Evolutionary conservation across 345 rosid species (phyloP).

Genomic region (Lumnitzera littorea): DNA sequence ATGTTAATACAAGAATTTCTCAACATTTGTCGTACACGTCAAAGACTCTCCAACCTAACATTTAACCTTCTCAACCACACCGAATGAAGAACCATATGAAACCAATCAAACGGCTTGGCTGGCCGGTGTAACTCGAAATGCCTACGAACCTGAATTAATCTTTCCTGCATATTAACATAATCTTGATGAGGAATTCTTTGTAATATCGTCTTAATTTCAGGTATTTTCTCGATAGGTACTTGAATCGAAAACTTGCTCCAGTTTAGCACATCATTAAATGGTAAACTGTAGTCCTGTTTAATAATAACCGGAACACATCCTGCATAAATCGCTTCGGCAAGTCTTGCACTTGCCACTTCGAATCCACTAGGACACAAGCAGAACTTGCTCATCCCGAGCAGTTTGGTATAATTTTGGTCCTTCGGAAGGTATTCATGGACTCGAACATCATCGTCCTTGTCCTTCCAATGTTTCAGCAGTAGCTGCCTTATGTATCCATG

Average conservation of each 20-base stretch:
- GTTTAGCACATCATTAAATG: slow-evolving; percentile 46
- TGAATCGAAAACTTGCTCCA: slow-evolving; percentile 39
- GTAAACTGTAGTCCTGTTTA: slow-evolving; percentile 31
- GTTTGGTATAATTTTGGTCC: slow-evolving; percentile 22
- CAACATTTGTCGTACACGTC: no score
- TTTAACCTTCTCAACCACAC: slow-evolving; percentile 63
- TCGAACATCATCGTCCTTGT: slow-evolving; percentile 39
- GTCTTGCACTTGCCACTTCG: slow-evolving; percentile 60
- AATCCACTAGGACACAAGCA: slow-evolving; percentile 63
- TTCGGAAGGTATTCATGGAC: slow-evolving; percentile 35
- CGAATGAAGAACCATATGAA: slow-evolving; percentile 57
- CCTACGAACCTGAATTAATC: slow-evolving; percentile 25
- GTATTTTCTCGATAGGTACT: slow-evolving; percentile 28
- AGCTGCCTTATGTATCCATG: slow-evolving; percentile 48
- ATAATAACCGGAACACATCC: slow-evolving; percentile 47
- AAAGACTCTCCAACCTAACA: slow-evolving; percentile 13
- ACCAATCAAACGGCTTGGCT: slow-evolving; percentile 37
- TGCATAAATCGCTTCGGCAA: slow-evolving; percentile 32
- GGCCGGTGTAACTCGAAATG: slow-evolving; percentile 54
- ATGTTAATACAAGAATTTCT: no score
- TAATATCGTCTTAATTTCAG: slow-evolving; percentile 40
- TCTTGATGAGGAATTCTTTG: slow-evolving; percentile 19
- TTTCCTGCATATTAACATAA: slow-evolving; percentile 33
- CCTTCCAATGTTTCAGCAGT: slow-evolving; percentile 56
- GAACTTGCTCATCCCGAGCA: slow-evolving; percentile 45